Evolutionary conservation across 1,139 yeast species (phyloP).

Genomic region (Komagataea norvegica): DNA sequence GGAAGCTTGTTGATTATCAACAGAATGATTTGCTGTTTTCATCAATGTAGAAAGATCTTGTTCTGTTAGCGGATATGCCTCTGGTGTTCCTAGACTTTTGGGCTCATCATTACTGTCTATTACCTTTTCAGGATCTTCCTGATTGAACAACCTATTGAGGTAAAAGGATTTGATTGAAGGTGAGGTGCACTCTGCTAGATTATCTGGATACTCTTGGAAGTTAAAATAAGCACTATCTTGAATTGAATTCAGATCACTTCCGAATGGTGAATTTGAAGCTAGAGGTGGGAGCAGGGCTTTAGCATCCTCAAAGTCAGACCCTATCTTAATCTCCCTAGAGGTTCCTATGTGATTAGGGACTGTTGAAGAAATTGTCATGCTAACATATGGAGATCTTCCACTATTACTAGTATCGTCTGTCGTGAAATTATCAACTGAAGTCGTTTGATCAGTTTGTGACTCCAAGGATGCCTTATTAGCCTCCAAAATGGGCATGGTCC

Average conservation of each 20-base stretch:
- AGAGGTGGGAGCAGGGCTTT: background rate
- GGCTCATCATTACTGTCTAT: background rate
- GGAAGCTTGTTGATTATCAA: background rate
- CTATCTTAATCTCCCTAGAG: background rate
- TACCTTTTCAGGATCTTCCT: background rate
- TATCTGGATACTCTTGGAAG: constrained; percentile 2
- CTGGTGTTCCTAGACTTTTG: constrained; percentile 6
- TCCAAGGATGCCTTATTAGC: background rate
- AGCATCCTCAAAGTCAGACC: background rate
- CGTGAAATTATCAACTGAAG: background rate
- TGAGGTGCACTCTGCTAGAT: background rate
- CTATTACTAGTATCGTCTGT: constrained; percentile 15
- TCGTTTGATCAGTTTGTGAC: background rate
- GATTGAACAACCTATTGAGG: constrained; percentile 3
- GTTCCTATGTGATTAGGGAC: background rate
- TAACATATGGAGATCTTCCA: constrained; percentile 13
- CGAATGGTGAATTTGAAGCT: background rate
- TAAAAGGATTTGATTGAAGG: constrained; percentile 14
- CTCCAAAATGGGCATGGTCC: constrained; percentile 15
- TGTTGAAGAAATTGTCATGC: background rate
- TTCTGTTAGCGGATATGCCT: constrained; percentile 14
- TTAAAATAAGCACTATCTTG: constrained; percentile 12
- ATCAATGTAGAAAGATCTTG: constrained; percentile 9
- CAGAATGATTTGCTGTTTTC: constrained; percentile 1
- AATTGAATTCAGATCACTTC: constrained; percentile 8